These are phyloP conservation scores for Trichoderma polysporum DNA, from an alignment of 2,329 filamentous ascomycete species.

Conservation along the genomic window DNA sequence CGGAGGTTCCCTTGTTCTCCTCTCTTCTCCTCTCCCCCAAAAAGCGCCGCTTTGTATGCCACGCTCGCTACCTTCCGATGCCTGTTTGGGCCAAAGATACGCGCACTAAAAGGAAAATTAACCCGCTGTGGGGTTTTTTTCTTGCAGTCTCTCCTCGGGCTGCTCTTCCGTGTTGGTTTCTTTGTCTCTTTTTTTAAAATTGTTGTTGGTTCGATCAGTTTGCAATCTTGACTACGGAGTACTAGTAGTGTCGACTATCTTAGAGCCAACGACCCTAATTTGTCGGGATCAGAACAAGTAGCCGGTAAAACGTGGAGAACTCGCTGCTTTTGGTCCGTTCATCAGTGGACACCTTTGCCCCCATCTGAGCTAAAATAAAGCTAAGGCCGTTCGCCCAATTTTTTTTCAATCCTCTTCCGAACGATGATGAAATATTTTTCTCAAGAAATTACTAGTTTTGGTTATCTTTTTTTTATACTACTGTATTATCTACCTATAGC, in stretches of 20 bases:
- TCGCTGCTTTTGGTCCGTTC: no score
- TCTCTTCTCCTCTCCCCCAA: no score
- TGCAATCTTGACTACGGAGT: no score
- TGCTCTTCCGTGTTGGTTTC: not conserved
- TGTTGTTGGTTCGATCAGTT: no score
- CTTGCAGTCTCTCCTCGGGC: not conserved
- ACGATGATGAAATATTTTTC: not conserved
- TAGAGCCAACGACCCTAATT: not conserved
- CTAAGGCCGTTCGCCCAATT: not conserved
- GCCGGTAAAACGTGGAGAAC: not conserved
- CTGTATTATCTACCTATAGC: not conserved
- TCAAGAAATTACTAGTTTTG: slow-evolving; percentile 11
- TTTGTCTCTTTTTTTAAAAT: not conserved
- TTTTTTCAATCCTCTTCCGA: not conserved
- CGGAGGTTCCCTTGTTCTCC: slow-evolving; percentile 6
- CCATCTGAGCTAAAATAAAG: not conserved
- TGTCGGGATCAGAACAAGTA: not conserved
- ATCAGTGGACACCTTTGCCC: no score
- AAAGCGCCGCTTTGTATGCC: not conserved
- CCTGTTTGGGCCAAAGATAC: slow-evolving; percentile 20
- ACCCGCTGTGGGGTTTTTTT: not conserved
- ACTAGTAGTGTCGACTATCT: no score
- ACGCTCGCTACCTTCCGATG: not conserved
- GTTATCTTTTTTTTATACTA: not conserved
- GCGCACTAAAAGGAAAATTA: not conserved